Evolutionary conservation across 305 asterid genomes (phyloP).

Genomic region (Fraxinus ornus): DNA sequence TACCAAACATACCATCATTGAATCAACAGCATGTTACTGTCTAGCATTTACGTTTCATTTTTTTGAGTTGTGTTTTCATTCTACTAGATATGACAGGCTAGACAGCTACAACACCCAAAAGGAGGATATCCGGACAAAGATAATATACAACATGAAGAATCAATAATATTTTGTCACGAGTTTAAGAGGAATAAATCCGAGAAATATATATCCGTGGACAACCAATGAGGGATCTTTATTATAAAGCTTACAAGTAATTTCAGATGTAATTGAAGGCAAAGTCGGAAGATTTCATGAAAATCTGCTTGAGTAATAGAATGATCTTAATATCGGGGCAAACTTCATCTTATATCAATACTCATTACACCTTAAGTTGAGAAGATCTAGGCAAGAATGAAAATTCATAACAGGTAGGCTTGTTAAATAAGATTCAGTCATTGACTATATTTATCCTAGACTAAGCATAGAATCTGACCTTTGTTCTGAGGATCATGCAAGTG

Average conservation of each 20-base stretch:
- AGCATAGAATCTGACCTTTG: slow-evolving; percentile 53
- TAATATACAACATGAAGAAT: background rate
- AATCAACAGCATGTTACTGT: background rate
- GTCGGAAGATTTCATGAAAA: background rate
- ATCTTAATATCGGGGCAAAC: background rate
- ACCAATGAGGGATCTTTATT: background rate
- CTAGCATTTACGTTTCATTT: background rate
- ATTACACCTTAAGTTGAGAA: background rate
- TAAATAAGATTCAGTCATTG: background rate
- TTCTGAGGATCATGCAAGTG: slow-evolving; percentile 89
- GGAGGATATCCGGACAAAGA: background rate
- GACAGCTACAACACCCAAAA: background rate
- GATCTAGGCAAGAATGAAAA: background rate
- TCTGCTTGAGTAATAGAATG: background rate
- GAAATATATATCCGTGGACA: background rate
- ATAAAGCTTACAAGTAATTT: background rate
- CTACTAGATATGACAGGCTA: background rate
- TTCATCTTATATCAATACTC: background rate
- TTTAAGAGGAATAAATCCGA: background rate
- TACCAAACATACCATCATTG: background rate
- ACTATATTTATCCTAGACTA: background rate
- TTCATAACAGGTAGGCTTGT: background rate
- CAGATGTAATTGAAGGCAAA: background rate
- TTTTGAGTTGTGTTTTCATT: background rate
- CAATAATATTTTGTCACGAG: background rate